Evolutionary conservation across 2,329 filamentous ascomycete genomes (phyloP), one percentile per base, ranked within the genome.

Genomic region (Orbilia ellipsospora): DNA sequence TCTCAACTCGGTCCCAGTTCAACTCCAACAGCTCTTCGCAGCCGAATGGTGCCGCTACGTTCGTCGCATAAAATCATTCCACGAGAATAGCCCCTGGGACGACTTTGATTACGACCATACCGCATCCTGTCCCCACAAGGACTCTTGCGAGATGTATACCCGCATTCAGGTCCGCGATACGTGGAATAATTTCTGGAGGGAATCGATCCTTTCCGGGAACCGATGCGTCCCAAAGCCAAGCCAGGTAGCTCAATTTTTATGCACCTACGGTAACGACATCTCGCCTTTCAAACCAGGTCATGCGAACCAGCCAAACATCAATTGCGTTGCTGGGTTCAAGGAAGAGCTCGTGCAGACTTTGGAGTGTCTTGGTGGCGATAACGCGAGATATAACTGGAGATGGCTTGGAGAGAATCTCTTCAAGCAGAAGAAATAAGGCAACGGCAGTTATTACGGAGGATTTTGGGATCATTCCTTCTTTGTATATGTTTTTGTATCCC

Each of bases 61-160:
- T 16, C 62, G 66, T 16, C 65, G 73, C 40, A 77, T 77, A 36
- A 77, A 77, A 54, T 77, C 73, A 4, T 77, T 77, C 50, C 73
- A 77, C 51, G 73, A 77, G 45, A 77, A 77, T 45, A 72, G 66
- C 55, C 73, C 73, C 42, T 77, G 65, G 66, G 73, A 77, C 66
- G 73, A 77, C 36, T 77, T 77, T 50, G 73, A 77, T 28, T 77
- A 77, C 56, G 73, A 77, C 61, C 73, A 77, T 50, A 62, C 66
- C 18, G 36, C 51, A 26, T 56, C 28, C 12, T 77, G 73, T 23
- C 51, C 73, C 31, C 66, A 72, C n/a, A 72, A 72, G 50, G 66
- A 72, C 20, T 60, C 64, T 18, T 77, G 73, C 61, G 73, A 77
- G 20, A 23, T 67, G 36, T 70, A 67, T 50, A 77, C 73, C 8